Percentiles rank a stretch among this genome's conserved stretches.
These are phyloP conservation scores for Diplogelasinospora grovesii DNA, from an alignment of 495 filamentous ascomycete species.

Conservation along the genomic window DNA sequence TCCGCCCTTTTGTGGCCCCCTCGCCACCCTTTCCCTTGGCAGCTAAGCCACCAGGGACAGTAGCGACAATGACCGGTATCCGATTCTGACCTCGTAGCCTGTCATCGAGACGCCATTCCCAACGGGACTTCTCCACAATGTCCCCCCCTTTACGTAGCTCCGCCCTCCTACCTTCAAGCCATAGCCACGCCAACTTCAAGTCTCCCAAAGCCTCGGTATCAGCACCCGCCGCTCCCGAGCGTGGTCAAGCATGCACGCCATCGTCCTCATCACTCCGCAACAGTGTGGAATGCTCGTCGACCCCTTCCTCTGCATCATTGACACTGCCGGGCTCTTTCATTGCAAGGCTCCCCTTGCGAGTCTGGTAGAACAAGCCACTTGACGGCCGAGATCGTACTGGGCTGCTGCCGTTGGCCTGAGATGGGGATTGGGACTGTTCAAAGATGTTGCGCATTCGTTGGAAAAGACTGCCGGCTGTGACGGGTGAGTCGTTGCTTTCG, in stretches of 20 bases:
- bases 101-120: constrained; percentile 13
- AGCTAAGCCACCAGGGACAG: not conserved
- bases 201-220: constrained; percentile 6
- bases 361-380: constrained; percentile 4
- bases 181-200: constrained; percentile 12
- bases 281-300: constrained; percentile 5
- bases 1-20: not conserved
- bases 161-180: constrained; percentile 20
- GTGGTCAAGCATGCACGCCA: constrained; percentile 18
- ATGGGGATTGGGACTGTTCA: constrained; percentile 12
- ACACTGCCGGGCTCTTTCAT: too few species aligned
- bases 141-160: constrained; percentile 12
- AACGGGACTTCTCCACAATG: constrained; percentile 13
- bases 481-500: not conserved
- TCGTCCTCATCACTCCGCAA: constrained; percentile 3
- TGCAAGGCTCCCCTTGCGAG: not conserved
- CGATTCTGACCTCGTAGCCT: not conserved
- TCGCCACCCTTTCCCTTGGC: not conserved
- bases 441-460: constrained; percentile 29
- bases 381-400: constrained; percentile 7
- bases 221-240: constrained; percentile 14
- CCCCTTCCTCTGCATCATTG: constrained; percentile 1
- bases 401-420: constrained; percentile 3
- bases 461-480: constrained; percentile 18
- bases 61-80: constrained; percentile 5